Base-by-base conservation (phyloP, 306 rosid species). In the Vachellia collinsii region DNA sequence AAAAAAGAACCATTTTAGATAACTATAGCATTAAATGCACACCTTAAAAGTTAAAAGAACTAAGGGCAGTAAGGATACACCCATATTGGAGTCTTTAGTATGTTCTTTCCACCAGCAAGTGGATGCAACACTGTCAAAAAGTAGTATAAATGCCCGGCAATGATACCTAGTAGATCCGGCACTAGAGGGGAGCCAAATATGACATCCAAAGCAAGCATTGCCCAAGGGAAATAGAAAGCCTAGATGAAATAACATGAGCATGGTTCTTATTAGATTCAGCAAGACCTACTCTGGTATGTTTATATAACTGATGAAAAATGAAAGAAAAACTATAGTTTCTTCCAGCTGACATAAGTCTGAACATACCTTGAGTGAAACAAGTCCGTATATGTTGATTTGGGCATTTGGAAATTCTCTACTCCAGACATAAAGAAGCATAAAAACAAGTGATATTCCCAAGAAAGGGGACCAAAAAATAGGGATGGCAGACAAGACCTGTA, bases 211-310 rank as follows among this genome's bases (percentile, higher is more conserved):
- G 88, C 99, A 76, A 95, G 94, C 97, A 92, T 95, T 42, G 88
- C 90, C 99, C 99, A 95, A 34, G 99, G 99, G 50, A 95, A 92
- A 87, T 95, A 95, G 89, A 95, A 95, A 51, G 99, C 98, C 99
- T 95, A 89, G 82, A 86, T 80, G 74, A 48, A 74, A 17, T 75
- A 74, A 56, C 11, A 72, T 42, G 4, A 58, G 29, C 34, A 53
- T 64, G 37, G 75, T 72, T 81, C 68, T 63, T 48, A 79, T 78
- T 42, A 80, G 79, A 67, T 44, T 73, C 44, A 17, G 48, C 54
- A 83, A 74, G 23, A 50, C 67, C 65, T 17, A 16, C 56, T 53
- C 71, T 70, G 47, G 53, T 75, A 50, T 59, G 71, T 78, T 79
- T 61, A 22, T 14, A 77, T 50, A 77, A 68, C 53, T 56, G 42